Conservation (phyloP, 345 rosid species). For the Pistacia atlantica region DNA sequence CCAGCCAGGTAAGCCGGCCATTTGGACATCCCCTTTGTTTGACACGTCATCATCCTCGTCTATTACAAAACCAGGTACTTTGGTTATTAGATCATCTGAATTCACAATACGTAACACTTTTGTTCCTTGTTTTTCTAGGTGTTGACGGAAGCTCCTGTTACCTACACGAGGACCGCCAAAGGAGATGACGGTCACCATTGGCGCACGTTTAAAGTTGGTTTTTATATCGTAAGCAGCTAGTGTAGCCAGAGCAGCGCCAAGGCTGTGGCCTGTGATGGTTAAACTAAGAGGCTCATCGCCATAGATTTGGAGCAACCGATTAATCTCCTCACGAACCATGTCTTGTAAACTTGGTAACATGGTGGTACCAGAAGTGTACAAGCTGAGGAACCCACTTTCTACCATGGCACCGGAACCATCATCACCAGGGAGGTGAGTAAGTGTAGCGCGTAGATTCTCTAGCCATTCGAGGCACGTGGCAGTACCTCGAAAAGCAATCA, state of each 20-base stretch:
- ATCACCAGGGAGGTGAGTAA: conserved; percentile 45
- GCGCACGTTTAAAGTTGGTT: conserved; percentile 48
- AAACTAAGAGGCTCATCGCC: conserved; percentile 75
- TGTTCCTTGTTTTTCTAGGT: conserved; percentile 69
- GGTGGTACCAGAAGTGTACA: conserved; percentile 62
- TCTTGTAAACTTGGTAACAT: conserved; percentile 52
- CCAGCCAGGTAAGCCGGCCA: conserved; percentile 52
- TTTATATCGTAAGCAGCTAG: conserved; percentile 76
- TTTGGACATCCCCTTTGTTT: conserved; percentile 12
- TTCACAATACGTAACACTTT: conserved; percentile 82
- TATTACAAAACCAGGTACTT: conserved; percentile 80
- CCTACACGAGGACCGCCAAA: conserved; percentile 98
- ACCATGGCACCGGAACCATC: conserved; percentile 64
- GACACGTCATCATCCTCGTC: conserved; percentile 37
- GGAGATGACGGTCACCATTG: conserved; percentile 81
- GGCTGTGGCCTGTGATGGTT: conserved; percentile 91
- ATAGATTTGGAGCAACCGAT: conserved; percentile 53
- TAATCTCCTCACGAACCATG: conserved; percentile 66
- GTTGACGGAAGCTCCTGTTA: conserved; percentile 57
- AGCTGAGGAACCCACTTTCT: conserved; percentile 82
- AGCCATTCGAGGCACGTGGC: conserved; percentile 95
- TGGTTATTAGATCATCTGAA: conserved; percentile 81
- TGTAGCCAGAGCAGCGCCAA: conserved; percentile 89
- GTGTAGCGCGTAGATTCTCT: conserved; percentile 82
- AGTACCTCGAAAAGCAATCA: conserved; percentile 84